Conservation (phyloP, 495 filamentous ascomycete species). For the Penicillium canariense region DNA sequence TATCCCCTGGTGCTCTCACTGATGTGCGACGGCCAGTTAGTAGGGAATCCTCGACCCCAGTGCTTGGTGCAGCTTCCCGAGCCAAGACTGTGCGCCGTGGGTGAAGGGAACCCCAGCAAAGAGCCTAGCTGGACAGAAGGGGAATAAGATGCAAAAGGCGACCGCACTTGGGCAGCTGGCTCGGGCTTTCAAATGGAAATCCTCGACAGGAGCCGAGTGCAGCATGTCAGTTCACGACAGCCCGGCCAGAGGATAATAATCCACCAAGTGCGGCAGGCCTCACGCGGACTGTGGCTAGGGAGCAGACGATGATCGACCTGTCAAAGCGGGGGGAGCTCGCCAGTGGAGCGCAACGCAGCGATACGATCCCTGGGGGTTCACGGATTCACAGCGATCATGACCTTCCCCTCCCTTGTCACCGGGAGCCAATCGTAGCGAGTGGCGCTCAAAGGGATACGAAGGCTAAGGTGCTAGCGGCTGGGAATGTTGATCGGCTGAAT, state of each 20-base stretch:
- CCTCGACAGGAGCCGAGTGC: not conserved
- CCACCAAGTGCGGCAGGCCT: no score
- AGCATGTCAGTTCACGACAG: no score
- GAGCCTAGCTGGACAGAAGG: not conserved
- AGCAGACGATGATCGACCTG: conserved; percentile 18
- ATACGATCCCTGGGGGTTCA: conserved; percentile 2
- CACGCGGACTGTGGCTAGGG: no score
- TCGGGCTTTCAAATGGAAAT: not conserved
- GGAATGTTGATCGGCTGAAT: conserved; percentile 29
- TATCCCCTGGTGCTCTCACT: conserved; percentile 1
- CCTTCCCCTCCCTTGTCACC: conserved; percentile 4
- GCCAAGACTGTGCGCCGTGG: not conserved
- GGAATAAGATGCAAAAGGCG: not conserved
- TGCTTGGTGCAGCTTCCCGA: not conserved
- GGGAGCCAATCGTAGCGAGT: conserved; percentile 15
- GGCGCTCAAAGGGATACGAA: conserved; percentile 18
- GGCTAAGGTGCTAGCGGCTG: conserved; percentile 13
- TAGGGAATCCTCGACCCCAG: not conserved
- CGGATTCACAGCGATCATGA: not conserved
- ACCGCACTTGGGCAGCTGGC: not conserved
- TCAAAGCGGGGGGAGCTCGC: conserved; percentile 21
- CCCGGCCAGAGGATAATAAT: not conserved
- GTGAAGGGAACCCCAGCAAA: not conserved
- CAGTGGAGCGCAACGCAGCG: conserved; percentile 7
- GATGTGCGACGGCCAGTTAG: not conserved